Percentiles rank a stretch among this genome's conserved stretches.
These are phyloP conservation scores for Inonotus hispidus DNA, from an alignment of 1,284 basidiomycete genomes.

Conservation along the genomic window DNA sequence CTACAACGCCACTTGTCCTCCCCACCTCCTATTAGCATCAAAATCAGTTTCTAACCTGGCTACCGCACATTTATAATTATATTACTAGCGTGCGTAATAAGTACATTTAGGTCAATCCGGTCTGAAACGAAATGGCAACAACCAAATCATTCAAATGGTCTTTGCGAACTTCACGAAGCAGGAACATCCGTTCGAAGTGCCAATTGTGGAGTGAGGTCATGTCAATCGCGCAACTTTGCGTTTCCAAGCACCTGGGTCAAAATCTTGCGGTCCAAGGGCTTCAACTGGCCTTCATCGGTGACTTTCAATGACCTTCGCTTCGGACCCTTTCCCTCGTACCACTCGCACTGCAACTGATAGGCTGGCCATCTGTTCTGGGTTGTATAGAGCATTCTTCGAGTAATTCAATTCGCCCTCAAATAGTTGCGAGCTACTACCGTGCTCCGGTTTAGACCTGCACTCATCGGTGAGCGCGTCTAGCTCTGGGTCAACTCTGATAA, in stretches of 20 bases:
- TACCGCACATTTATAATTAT: too few species aligned
- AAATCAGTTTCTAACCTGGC: too few species aligned
- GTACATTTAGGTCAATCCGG: too few species aligned
- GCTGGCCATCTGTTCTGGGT: conserved; percentile 68
- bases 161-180: too few species aligned
- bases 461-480: conserved; percentile 57
- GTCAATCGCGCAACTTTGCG: too few species aligned
- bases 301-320: conserved; percentile 79
- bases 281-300: conserved; percentile 80
- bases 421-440: conserved; percentile 44
- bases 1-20: too few species aligned
- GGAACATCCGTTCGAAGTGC: too few species aligned
- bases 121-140: too few species aligned
- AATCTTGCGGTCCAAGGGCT: conserved; percentile 50
- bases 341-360: conserved; percentile 84
- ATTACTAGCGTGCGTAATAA: too few species aligned
- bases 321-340: conserved; percentile 73
- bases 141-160: too few species aligned
- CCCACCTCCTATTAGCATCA: too few species aligned
- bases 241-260: conserved; percentile 41
- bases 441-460: conserved; percentile 39
- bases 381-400: conserved; percentile 50
- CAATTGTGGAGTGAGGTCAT: too few species aligned
- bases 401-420: conserved; percentile 55
- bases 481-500: conserved; percentile 67